A percentile compares a stretch with the other conserved stretches of the same genome.
These are phyloP conservation scores for Colletotrichum noveboracense DNA, from an alignment of 2,329 filamentous ascomycete genomes.

Conservation along the genomic window DNA sequence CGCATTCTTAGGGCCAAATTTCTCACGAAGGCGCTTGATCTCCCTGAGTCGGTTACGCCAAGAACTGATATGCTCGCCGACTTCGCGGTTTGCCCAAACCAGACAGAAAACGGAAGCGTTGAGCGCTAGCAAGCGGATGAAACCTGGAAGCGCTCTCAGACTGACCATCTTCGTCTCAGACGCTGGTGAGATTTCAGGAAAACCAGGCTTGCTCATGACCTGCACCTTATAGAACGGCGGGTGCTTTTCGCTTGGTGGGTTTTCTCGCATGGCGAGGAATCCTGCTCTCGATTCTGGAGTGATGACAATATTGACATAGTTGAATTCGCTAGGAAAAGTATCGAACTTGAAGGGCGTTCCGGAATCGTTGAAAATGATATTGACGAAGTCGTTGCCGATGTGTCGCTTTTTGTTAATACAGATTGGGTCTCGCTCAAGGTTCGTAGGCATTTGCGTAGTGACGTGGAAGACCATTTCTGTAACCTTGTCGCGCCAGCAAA, in stretches of 20 bases:
- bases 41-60: constrained; percentile 89
- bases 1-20: constrained; percentile 55
- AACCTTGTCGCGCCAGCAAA: constrained; percentile 93
- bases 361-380: constrained; percentile 97
- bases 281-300: constrained; percentile 82
- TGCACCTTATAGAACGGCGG: constrained; percentile 84
- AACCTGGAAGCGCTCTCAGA: constrained; percentile 79
- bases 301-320: constrained; percentile 96
- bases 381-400: constrained; percentile 97
- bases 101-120: constrained; percentile 93
- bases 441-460: constrained; percentile 95
- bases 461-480: constrained; percentile 97
- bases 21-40: constrained; percentile 82
- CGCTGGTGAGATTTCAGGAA: constrained; percentile 90
- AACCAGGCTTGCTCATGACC: constrained; percentile 85
- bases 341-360: constrained; percentile 88
- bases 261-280: constrained; percentile 69
- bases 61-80: constrained; percentile 83
- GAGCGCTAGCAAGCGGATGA: constrained; percentile 86
- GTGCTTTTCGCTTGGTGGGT: constrained; percentile 36
- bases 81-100: constrained; percentile 82
- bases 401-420: constrained; percentile 90
- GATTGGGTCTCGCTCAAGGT: constrained; percentile 75
- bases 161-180: constrained; percentile 89
- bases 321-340: constrained; percentile 94